Percentiles rank a stretch among this genome's conserved stretches.
These are phyloP conservation scores for Leccinum barrowsii DNA, from an alignment of 768 basidiomycete species.

Conservation along the genomic window DNA sequence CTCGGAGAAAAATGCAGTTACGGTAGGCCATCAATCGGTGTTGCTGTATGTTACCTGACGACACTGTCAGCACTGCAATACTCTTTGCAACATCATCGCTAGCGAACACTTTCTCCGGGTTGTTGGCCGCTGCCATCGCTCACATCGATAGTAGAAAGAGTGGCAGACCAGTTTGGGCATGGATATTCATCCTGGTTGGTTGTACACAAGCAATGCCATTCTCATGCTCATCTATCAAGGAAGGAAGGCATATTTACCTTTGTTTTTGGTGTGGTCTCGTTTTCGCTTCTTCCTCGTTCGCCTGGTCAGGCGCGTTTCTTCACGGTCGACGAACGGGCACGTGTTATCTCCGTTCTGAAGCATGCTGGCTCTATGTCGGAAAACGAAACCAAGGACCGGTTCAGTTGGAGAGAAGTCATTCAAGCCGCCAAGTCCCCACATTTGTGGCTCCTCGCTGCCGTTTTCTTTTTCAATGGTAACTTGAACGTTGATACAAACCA, in stretches of 20 bases:
- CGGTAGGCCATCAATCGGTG: background rate
- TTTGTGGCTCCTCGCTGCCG: slow-evolving; percentile 40
- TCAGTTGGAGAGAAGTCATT: slow-evolving; percentile 56
- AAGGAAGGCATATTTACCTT: slow-evolving; percentile 63
- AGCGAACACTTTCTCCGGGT: slow-evolving; percentile 60
- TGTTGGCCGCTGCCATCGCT: slow-evolving; percentile 59
- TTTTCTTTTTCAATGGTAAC: slow-evolving; percentile 52
- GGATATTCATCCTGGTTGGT: slow-evolving; percentile 53
- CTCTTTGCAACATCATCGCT: slow-evolving; percentile 46
- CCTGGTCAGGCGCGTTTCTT: slow-evolving; percentile 50
- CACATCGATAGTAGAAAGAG: slow-evolving; percentile 47
- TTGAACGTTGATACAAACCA: background rate
- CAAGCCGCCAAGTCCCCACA: slow-evolving; percentile 50
- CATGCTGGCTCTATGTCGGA: slow-evolving; percentile 31
- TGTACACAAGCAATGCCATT: background rate
- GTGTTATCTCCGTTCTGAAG: slow-evolving; percentile 34
- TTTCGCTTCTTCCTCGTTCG: slow-evolving; percentile 45
- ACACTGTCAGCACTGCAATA: slow-evolving; percentile 32
- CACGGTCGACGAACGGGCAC: slow-evolving; percentile 44
- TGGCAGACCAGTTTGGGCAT: slow-evolving; percentile 57
- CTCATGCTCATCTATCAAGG: background rate
- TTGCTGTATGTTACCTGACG: slow-evolving; percentile 1
- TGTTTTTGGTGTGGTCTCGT: slow-evolving; percentile 49
- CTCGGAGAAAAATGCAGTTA: slow-evolving; percentile 27
- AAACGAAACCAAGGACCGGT: slow-evolving; percentile 42